Evolutionary conservation across 331 rosid genomes (phyloP).

Genomic region (Cydonia oblonga): DNA sequence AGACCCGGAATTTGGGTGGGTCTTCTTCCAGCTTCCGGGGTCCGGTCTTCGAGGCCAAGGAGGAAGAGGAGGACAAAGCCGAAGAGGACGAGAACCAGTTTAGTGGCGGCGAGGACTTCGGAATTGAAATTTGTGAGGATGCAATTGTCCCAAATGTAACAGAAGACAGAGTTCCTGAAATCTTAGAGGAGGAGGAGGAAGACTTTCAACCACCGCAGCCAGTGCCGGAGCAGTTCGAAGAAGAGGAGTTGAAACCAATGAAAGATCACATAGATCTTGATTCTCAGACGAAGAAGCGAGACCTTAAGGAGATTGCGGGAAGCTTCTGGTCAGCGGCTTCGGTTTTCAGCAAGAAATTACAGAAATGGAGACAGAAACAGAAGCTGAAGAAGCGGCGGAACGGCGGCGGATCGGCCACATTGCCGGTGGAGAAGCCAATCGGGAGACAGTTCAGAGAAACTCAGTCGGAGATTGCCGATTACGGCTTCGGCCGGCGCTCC

Average conservation of each 20-base stretch:
- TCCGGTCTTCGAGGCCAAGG: conserved; percentile 43
- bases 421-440: conserved; percentile 95
- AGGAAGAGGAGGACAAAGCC: conserved; percentile 17
- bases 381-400: conserved; percentile 58
- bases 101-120: background rate
- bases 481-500: conserved; percentile 85
- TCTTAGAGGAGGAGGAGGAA: conserved; percentile 49
- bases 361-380: conserved; percentile 98
- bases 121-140: conserved; percentile 34
- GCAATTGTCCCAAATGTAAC: conserved; percentile 25
- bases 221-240: conserved; percentile 16
- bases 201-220: conserved; percentile 6
- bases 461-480: conserved; percentile 97
- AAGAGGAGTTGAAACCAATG: conserved; percentile 47
- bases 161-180: conserved; percentile 56
- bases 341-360: conserved; percentile 89
- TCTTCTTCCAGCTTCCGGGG: conserved; percentile 42
- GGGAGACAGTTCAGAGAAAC: conserved; percentile 87
- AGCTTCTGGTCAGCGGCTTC: conserved; percentile 39
- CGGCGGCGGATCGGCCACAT: conserved; percentile 62
- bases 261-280: conserved; percentile 94
- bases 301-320: conserved; percentile 81
- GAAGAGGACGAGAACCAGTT: conserved; percentile 17
- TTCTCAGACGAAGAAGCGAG: conserved; percentile 72
- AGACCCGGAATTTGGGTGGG: conserved; percentile 28